Conservation (phyloP, 2,329 filamentous ascomycete species). For the Parascedosporium putredinis region DNA sequence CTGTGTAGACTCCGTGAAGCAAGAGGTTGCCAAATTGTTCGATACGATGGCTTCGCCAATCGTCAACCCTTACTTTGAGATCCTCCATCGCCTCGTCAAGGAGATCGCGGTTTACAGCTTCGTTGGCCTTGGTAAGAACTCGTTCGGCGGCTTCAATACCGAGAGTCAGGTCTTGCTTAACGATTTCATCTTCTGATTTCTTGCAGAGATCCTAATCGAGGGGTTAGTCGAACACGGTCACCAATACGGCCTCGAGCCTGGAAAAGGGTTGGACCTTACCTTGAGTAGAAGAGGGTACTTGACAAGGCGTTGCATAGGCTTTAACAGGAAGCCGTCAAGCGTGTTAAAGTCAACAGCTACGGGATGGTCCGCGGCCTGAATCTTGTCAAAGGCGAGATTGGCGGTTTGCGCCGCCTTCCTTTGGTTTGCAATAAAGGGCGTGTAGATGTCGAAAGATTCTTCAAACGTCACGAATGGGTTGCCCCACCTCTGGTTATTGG, state of each 20-base stretch:
- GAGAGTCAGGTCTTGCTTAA: slow-evolving; percentile 59
- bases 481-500: slow-evolving; percentile 82
- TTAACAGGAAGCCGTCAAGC: slow-evolving; percentile 83
- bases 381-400: slow-evolving; percentile 76
- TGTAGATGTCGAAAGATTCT: slow-evolving; percentile 83
- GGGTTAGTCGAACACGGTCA: background rate
- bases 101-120: slow-evolving; percentile 81
- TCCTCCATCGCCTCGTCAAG: slow-evolving; percentile 76
- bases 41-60: slow-evolving; percentile 91
- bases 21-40: slow-evolving; percentile 86
- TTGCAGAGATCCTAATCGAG: slow-evolving; percentile 66
- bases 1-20: slow-evolving; percentile 81
- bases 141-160: slow-evolving; percentile 77
- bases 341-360: slow-evolving; percentile 84
- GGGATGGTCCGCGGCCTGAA: slow-evolving; percentile 60
- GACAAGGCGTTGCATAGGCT: slow-evolving; percentile 89
- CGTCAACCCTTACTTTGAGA: slow-evolving; percentile 72
- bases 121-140: slow-evolving; percentile 76
- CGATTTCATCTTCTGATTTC: slow-evolving; percentile 64
- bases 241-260: slow-evolving; percentile 5
- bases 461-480: slow-evolving; percentile 77
- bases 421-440: slow-evolving; percentile 95
- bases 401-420: slow-evolving; percentile 81
- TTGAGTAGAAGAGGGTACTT: slow-evolving; percentile 89
- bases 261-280: slow-evolving; percentile 33